phyloP scores from a whole-genome alignment of 306 rosid species.

The Gastrolobium villosum region DNA sequence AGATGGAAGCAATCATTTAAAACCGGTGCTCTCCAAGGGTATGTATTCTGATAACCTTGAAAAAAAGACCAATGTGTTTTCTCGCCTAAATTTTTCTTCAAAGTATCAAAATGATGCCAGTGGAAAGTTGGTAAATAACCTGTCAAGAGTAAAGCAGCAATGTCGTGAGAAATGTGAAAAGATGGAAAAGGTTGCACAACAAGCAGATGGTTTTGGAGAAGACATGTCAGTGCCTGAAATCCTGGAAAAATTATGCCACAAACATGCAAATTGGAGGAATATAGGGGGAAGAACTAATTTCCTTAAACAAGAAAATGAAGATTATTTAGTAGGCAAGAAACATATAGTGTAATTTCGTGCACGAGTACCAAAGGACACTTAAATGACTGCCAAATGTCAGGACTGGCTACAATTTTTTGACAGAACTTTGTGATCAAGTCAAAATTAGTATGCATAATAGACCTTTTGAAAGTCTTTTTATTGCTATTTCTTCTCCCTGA shows the following conservation, averaged over 20 bases:
- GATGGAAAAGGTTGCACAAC: neutral
- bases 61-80: slow-evolving; percentile 53
- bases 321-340: slow-evolving; percentile 11
- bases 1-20: slow-evolving; percentile 22
- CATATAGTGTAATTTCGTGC: neutral
- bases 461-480: slow-evolving; percentile 45
- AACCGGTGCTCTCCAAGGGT: slow-evolving; percentile 20
- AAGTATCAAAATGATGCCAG: slow-evolving; percentile 23
- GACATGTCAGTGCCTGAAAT: slow-evolving; percentile 13
- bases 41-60: slow-evolving; percentile 45
- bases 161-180: neutral
- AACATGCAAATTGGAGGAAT: neutral
- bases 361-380: neutral
- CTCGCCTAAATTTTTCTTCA: slow-evolving; percentile 50
- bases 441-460: neutral
- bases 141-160: slow-evolving; percentile 10
- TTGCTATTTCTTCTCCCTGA: slow-evolving; percentile 43
- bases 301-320: neutral
- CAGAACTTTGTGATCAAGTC: neutral
- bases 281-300: neutral
- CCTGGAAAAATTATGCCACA: slow-evolving; percentile 3
- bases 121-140: slow-evolving; percentile 10
- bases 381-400: neutral
- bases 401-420: neutral
- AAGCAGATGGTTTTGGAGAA: neutral